A percentile compares a stretch with the other conserved stretches of the same genome.
phyloP scores from a whole-genome alignment of 2,329 filamentous ascomycete species.

The Arthrobotrys megalospora region DNA sequence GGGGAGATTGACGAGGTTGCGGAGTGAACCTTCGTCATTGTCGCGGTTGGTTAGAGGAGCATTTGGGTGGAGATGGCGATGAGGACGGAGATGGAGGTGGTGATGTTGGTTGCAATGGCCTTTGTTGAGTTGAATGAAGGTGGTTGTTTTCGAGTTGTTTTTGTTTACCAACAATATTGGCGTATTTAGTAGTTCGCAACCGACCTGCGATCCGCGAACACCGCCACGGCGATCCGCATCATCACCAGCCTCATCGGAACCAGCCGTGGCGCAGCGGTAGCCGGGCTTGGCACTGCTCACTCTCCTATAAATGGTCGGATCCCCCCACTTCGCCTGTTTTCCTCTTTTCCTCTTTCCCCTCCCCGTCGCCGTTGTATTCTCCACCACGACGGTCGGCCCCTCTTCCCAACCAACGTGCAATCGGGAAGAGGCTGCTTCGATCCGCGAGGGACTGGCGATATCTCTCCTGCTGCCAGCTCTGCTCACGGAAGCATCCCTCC shows the following conservation, averaged over 20 bases:
- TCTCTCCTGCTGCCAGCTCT: not conserved
- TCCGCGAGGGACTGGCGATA: conserved; percentile 17
- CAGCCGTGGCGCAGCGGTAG: not conserved
- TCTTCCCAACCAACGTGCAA: conserved; percentile 50
- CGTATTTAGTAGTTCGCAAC: conserved; percentile 6
- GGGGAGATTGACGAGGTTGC: conserved; percentile 30
- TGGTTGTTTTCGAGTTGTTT: conserved; percentile 30
- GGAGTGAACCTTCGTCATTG: conserved; percentile 43
- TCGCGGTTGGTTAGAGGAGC: conserved; percentile 16
- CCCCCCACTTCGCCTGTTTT: conserved; percentile 44
- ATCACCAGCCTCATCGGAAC: conserved; percentile 15
- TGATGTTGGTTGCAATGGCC: not conserved
- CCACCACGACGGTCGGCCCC: conserved; percentile 41
- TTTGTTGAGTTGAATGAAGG: not conserved
- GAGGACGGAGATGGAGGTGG: not conserved
- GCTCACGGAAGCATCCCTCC: conserved; percentile 52
- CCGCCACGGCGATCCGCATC: not conserved
- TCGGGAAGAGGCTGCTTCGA: conserved; percentile 60
- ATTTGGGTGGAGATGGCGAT: conserved; percentile 13
- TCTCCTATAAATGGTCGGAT: conserved; percentile 36
- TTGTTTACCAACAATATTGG: conserved; percentile 46
- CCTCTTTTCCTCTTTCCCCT: conserved; percentile 37
- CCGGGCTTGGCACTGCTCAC: conserved; percentile 28
- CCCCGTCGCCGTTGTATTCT: conserved; percentile 41
- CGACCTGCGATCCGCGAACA: not conserved